A percentile compares a stretch with the other conserved stretches of the same genome.
Conservation (phyloP, 805 yeast species). For the Lipomyces oligophaga region DNA sequence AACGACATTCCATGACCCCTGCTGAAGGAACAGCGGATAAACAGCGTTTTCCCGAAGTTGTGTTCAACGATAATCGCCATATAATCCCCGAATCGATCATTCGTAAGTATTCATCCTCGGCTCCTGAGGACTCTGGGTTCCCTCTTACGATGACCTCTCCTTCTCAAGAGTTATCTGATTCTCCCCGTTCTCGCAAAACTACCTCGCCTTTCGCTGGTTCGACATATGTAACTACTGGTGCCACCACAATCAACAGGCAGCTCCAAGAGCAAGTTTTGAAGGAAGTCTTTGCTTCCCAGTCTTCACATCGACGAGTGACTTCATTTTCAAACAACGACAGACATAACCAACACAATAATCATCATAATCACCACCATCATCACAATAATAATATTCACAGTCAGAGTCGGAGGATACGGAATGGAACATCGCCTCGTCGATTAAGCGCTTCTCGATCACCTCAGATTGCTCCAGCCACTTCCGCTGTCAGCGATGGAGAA, state of each 20-base stretch:
- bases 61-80: conserved; percentile 85
- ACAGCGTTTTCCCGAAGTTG: conserved; percentile 87
- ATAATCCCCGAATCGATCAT: conserved; percentile 80
- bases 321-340: neutral
- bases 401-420: neutral
- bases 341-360: neutral
- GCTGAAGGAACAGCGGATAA: neutral
- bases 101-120: conserved; percentile 53
- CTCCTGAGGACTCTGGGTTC: conserved; percentile 37
- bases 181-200: neutral
- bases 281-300: conserved; percentile 63
- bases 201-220: neutral
- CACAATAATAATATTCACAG: neutral
- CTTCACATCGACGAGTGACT: conserved; percentile 21
- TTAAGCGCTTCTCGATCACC: neutral
- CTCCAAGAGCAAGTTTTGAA: conserved; percentile 65
- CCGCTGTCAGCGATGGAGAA: conserved; percentile 22
- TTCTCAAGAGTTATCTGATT: too few relatives aligned
- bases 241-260: conserved; percentile 68
- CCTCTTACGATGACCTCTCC: neutral
- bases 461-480: neutral
- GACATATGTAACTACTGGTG: conserved; percentile 40
- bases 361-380: neutral
- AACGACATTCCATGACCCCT: neutral
- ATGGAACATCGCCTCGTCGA: neutral